phyloP scores from a whole-genome alignment of 805 yeast genomes.

The Kazachstania bromeliacearum region DNA sequence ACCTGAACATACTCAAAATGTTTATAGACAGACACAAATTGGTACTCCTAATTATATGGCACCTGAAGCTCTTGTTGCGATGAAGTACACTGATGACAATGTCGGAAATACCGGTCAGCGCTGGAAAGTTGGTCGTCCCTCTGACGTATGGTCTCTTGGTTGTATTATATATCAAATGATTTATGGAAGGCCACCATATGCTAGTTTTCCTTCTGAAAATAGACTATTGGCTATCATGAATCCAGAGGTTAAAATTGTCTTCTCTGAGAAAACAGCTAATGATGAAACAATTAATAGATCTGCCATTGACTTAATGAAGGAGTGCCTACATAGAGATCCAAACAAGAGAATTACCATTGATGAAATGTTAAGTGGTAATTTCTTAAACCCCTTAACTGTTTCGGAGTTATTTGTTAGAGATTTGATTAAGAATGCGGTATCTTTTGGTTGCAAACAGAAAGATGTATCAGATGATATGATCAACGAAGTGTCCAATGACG shows the following conservation, averaged over 20 bases:
- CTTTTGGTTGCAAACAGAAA: slow-evolving; percentile 50
- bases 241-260: slow-evolving; percentile 63
- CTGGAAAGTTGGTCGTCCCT: slow-evolving; percentile 84
- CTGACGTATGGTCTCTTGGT: slow-evolving; percentile 98
- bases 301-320: slow-evolving; percentile 59
- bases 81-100: slow-evolving; percentile 25
- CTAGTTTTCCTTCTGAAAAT: slow-evolving; percentile 63
- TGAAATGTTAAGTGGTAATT: slow-evolving; percentile 51
- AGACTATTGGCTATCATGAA: slow-evolving; percentile 78
- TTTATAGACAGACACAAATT: slow-evolving; percentile 80
- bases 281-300: slow-evolving; percentile 56
- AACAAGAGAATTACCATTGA: slow-evolving; percentile 52
- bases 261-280: slow-evolving; percentile 54
- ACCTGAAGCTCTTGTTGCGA: slow-evolving; percentile 79
- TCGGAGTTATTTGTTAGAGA: slow-evolving; percentile 58
- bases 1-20: slow-evolving; percentile 83
- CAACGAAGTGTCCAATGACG: slow-evolving; percentile 43
- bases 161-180: slow-evolving; percentile 93
- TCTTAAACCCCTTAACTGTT: slow-evolving; percentile 66
- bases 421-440: slow-evolving; percentile 66
- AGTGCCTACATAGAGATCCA: slow-evolving; percentile 68
- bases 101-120: slow-evolving; percentile 14
- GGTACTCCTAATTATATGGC: slow-evolving; percentile 99
- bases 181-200: slow-evolving; percentile 89
- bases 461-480: slow-evolving; percentile 36